Evolutionary conservation across 2,329 filamentous ascomycete genomes (phyloP), one percentile per base, ranked within the genome.

Genomic region (Pseudogymnoascus sp.): DNA sequence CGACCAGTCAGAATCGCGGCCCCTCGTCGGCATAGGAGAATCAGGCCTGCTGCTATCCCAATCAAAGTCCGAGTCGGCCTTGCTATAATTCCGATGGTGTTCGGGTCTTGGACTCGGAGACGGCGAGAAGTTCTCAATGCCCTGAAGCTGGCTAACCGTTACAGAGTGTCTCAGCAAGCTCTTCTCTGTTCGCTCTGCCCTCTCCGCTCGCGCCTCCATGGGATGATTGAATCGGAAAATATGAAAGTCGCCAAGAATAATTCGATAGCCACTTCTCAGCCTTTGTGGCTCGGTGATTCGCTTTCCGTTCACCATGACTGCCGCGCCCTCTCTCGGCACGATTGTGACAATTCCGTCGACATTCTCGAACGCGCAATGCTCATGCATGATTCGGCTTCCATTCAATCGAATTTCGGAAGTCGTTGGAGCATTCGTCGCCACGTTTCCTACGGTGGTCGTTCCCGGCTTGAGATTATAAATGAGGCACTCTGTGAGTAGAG

Each of bases 221-320:
- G 95, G 95, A 73, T 99, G 93, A 71, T 97, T 99, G 80, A 99
- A 99, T 63, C 95, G 84, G 78, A 99, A 97, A 66, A 99, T 99
- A 75, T 99, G 95, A 70, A 99, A 99, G 75, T 99, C 95, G 42
- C 95, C 95, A 8, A 99, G 81, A 66, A 99, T 99, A 62, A 99
- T 90, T 66, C 95, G 89, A 74, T 93, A 96, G 5, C 95, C 95
- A 70, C 93, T 97, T 72, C 93, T 89, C 46, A 99, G 81, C 67
- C 92, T 85, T 68, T 89, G 92, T 1, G 93, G 88, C 71, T 93
- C 92, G 62, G 92, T 86, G 62, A 97, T 90, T 16, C 93, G 89
- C 67, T 93, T 85, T 64, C 95, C 95, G 71, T 99, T 99, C 61
- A 99, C 91, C 95, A 99, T 99, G 64, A 99, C 91, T 10, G 93